A percentile compares a stretch with the other conserved stretches of the same genome.
phyloP scores from a whole-genome alignment of 2,329 filamentous ascomycete species.

The Talaromyces amestolkiae region DNA sequence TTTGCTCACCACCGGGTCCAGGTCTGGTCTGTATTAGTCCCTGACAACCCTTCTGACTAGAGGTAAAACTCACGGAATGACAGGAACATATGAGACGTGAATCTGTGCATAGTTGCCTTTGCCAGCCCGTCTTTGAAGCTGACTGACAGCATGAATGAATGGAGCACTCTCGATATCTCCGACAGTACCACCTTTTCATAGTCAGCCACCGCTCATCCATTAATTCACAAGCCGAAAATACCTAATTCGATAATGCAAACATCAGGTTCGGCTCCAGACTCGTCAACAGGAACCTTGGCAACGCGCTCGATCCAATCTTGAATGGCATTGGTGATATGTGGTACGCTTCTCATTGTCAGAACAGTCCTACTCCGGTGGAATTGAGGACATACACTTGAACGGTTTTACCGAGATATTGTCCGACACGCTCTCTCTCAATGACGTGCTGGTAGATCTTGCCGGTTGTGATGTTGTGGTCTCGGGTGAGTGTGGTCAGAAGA shows the following conservation, averaged over 20 bases:
- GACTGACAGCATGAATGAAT: conserved; percentile 80
- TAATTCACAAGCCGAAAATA: conserved; percentile 48
- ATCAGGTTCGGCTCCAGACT: conserved; percentile 77
- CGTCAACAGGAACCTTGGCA: conserved; percentile 79
- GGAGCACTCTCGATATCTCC: conserved; percentile 79
- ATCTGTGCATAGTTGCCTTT: conserved; percentile 78
- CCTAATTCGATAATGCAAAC: conserved; percentile 67
- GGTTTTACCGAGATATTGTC: conserved; percentile 18
- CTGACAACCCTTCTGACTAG: no score
- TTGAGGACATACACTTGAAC: conserved; percentile 9
- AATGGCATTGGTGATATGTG: conserved; percentile 87
- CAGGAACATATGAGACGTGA: conserved; percentile 73
- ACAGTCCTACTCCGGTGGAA: neutral
- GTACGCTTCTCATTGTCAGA: conserved; percentile 72
- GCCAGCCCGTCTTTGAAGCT: conserved; percentile 68
- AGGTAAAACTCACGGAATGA: conserved; percentile 6
- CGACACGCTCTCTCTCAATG: conserved; percentile 58
- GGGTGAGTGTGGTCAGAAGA: conserved; percentile 74
- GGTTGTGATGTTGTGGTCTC: conserved; percentile 94
- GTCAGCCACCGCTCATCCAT: conserved; percentile 28
- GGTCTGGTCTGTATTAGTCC: neutral
- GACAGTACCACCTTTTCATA: conserved; percentile 37
- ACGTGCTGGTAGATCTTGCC: conserved; percentile 94
- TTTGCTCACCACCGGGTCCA: conserved; percentile 63
- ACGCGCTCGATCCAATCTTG: conserved; percentile 91